Base-by-base conservation (phyloP, 2,329 filamentous ascomycete genomes). In the Ceratocystis lukuohia region DNA sequence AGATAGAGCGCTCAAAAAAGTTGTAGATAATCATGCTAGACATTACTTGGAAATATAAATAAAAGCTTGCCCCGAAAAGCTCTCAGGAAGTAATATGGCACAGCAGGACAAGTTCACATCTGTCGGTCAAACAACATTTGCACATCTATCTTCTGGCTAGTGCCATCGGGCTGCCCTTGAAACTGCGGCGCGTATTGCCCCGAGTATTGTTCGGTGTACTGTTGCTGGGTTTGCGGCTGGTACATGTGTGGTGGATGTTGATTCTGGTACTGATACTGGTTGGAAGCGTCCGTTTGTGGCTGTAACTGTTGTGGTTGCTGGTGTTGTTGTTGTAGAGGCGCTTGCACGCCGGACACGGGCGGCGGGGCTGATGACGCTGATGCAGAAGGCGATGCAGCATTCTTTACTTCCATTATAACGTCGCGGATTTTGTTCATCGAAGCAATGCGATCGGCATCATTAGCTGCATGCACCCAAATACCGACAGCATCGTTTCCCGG, bases 381-480 rank as follows among this genome's bases (percentile, higher is more conserved):
- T 20, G 61, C 22, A n/a, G 61, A 22, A 48, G 62, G 8, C 15
- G 8, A 10, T 1, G 37, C 22, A 10, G 61, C 65, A 48, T 66
- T 66, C 5, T 70, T 72, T 8, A 73, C 69, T 57, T 71, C 70
- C 25, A 71, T 69, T 77, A 80, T 80, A 41, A 75, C 75, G 65
- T 77, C 75, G 53, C 76, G 72, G 6, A 82, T 79, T 66, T 75
- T 74, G 37, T 74, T 74, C 12, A 73, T 75, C 65, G 78, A 78
- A 62, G 74, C 70, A 64, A 75, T 72, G 61, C 79, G 73, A 37
- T 78, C 80, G 69, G 77, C 75, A 59, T 76, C 76, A 68, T 75
- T 73, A 70, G 80, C 79, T 64, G 79, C 78, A 72, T 84, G 80
- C 67, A 84, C 80, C 78, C 79, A 84, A 5, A 85, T 71, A 1